Percentiles rank a stretch among this genome's conserved stretches.
Evolutionary conservation across 768 basidiomycete genomes (phyloP).

Genomic region (Pleurotus tuber-regium): DNA sequence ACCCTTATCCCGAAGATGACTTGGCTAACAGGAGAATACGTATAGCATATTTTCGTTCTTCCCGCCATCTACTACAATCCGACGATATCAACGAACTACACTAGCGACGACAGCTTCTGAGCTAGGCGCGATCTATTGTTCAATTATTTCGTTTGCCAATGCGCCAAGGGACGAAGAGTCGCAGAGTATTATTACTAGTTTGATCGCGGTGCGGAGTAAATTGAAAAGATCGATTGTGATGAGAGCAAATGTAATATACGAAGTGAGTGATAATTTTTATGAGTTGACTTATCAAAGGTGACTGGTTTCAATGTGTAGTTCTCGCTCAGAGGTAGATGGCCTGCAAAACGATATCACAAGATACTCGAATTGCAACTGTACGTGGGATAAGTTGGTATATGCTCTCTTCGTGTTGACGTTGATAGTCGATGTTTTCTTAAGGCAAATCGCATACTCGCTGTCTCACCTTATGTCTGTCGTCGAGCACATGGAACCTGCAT

Average conservation of each 20-base stretch:
- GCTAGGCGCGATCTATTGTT: constrained; percentile 71
- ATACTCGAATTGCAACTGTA: constrained; percentile 70
- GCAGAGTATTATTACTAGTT: constrained; percentile 54
- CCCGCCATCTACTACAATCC: constrained; percentile 74
- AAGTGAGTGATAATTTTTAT: constrained; percentile 40
- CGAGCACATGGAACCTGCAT: constrained; percentile 69
- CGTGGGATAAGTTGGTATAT: constrained; percentile 21
- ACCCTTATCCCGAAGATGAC: not conserved
- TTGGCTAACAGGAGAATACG: not conserved
- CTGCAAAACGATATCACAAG: constrained; percentile 70
- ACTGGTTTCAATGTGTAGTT: constrained; percentile 41
- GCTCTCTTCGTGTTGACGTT: not conserved
- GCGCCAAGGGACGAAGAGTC: constrained; percentile 46
- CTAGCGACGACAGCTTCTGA: constrained; percentile 68
- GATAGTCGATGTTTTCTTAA: constrained; percentile 24
- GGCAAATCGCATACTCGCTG: constrained; percentile 66
- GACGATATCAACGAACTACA: constrained; percentile 67
- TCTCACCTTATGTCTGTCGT: constrained; percentile 74
- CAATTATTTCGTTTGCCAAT: constrained; percentile 70
- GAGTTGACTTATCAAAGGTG: not conserved
- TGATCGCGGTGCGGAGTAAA: constrained; percentile 76
- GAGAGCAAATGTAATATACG: constrained; percentile 61
- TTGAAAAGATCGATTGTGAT: constrained; percentile 58
- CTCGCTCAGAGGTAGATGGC: constrained; percentile 78
- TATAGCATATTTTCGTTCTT: constrained; percentile 64